These are phyloP conservation scores for Solanum hybrid DNA, from an alignment of 305 asterid species.

Conservation along the genomic window DNA sequence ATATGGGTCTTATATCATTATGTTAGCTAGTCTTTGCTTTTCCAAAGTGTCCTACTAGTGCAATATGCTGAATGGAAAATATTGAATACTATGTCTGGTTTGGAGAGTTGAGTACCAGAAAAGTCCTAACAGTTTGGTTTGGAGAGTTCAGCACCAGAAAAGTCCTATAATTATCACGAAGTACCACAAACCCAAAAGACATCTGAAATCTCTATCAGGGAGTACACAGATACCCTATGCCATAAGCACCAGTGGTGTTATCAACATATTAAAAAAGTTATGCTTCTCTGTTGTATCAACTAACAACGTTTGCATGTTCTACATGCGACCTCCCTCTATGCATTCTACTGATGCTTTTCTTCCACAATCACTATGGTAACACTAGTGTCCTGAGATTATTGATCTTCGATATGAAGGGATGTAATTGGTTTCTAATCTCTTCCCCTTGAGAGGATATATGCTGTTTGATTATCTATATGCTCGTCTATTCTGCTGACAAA, in stretches of 20 bases:
- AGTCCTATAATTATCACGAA: neutral
- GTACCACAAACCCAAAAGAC: neutral
- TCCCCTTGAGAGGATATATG: neutral
- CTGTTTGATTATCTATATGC: neutral
- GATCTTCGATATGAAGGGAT: neutral
- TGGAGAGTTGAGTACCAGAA: neutral
- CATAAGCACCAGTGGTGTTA: neutral
- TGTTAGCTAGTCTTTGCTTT: neutral
- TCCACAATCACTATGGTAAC: neutral
- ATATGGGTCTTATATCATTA: neutral
- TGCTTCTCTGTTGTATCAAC: neutral
- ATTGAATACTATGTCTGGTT: neutral
- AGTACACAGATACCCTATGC: neutral
- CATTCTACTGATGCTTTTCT: neutral
- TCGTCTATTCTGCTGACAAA: neutral
- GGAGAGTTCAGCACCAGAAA: neutral
- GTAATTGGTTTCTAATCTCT: neutral
- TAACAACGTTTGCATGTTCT: neutral
- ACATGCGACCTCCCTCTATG: neutral
- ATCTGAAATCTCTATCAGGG: neutral
- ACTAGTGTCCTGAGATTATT: neutral
- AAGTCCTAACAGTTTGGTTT: neutral
- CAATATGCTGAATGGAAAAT: neutral
- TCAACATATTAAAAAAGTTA: neutral
- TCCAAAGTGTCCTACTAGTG: neutral